A percentile compares a stretch with the other conserved stretches of the same genome.
Evolutionary conservation across 306 rosid species (phyloP).

Genomic region (Cucumis cinereus): DNA sequence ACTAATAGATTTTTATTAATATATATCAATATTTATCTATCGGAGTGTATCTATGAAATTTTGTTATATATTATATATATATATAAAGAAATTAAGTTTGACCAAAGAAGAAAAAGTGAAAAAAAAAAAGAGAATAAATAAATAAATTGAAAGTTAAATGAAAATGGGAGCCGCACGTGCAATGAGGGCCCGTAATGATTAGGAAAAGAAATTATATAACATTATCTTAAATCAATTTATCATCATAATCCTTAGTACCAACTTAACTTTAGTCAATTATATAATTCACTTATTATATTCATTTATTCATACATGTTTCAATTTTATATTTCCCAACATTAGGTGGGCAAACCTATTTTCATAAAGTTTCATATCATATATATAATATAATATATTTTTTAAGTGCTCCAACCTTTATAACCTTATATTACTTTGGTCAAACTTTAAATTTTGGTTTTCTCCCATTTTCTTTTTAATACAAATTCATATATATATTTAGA

Average conservation of each 20-base stretch:
- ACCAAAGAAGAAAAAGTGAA: not conserved
- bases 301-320: not conserved
- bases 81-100: not conserved
- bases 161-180: slow-evolving; percentile 6
- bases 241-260: not conserved
- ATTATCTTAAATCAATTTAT: not conserved
- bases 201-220: not conserved
- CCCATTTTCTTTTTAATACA: too few relatives aligned
- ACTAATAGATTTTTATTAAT: too few relatives aligned
- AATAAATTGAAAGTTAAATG: not conserved
- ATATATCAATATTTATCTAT: too few relatives aligned
- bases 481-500: too few relatives aligned
- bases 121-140: not conserved
- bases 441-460: too few relatives aligned
- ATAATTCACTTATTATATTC: not conserved
- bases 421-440: too few relatives aligned
- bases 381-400: too few relatives aligned
- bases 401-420: not conserved
- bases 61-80: too few relatives aligned
- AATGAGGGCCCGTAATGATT: not conserved
- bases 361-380: not conserved
- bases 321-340: not conserved
- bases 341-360: not conserved
- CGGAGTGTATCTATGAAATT: too few relatives aligned
- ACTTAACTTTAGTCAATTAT: not conserved